Percentiles rank a stretch among this genome's conserved stretches.
These are phyloP conservation scores for Leccinum subgranulosum DNA, from an alignment of 768 basidiomycete species.

Conservation along the genomic window DNA sequence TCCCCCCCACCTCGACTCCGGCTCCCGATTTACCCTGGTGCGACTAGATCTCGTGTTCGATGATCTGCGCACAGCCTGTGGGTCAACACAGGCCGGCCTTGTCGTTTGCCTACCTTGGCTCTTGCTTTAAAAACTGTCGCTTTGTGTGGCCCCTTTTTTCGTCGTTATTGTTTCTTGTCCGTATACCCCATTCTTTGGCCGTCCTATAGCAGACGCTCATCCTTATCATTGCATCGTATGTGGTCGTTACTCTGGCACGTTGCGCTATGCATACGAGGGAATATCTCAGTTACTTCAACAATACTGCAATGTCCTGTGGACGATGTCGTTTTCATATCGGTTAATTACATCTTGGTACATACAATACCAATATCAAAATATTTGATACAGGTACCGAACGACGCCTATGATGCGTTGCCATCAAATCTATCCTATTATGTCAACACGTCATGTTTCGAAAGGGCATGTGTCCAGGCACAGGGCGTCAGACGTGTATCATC, in stretches of 20 bases:
- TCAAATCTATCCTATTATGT: not conserved
- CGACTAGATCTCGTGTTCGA: constrained; percentile 34
- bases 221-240: constrained; percentile 17
- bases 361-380: not conserved
- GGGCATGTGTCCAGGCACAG: not conserved
- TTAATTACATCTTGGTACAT: not conserved
- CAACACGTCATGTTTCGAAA: not conserved
- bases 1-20: constrained; percentile 33
- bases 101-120: constrained; percentile 17
- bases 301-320: constrained; percentile 19
- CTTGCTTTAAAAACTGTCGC: not conserved
- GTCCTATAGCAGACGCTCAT: constrained; percentile 5
- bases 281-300: constrained; percentile 5
- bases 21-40: constrained; percentile 46
- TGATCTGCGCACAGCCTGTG: constrained; percentile 7
- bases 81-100: constrained; percentile 26
- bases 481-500: not conserved
- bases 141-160: constrained; percentile 3
- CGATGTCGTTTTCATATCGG: not conserved
- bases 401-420: not conserved
- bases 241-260: constrained; percentile 25
- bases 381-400: not conserved
- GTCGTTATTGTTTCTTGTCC: constrained; percentile 2
- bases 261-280: constrained; percentile 23
- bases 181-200: constrained; percentile 24